Conservation (phyloP, 2,329 filamentous ascomycete genomes). For the Sporothrix humicola region DNA sequence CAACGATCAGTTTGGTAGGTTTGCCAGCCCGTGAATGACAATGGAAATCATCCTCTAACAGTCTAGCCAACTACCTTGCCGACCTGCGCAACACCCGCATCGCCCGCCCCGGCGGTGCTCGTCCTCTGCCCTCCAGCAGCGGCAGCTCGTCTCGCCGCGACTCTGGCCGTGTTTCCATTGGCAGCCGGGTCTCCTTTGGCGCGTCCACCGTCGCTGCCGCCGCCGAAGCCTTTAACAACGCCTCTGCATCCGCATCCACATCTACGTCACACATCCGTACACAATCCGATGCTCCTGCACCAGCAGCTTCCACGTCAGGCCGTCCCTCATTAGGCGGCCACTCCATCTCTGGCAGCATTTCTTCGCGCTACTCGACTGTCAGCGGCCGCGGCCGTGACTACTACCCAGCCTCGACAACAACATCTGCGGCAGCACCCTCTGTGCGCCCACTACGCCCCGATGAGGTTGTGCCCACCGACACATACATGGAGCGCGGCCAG, state of each 20-base stretch:
- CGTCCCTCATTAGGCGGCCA: slow-evolving; percentile 42
- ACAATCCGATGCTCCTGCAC: slow-evolving; percentile 34
- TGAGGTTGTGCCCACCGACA: slow-evolving; percentile 67
- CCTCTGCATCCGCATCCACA: neutral
- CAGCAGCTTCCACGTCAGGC: slow-evolving; percentile 16
- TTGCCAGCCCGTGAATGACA: neutral
- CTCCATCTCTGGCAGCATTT: slow-evolving; percentile 55
- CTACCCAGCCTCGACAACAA: slow-evolving; percentile 47
- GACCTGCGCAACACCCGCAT: slow-evolving; percentile 72
- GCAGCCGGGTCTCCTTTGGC: slow-evolving; percentile 29
- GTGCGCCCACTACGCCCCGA: slow-evolving; percentile 58
- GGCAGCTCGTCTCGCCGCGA: slow-evolving; percentile 40
- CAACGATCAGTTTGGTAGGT: slow-evolving; percentile 64
- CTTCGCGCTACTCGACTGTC: slow-evolving; percentile 57
- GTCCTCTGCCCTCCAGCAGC: slow-evolving; percentile 60
- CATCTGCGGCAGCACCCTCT: neutral
- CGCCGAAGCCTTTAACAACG: neutral
- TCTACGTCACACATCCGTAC: slow-evolving; percentile 39
- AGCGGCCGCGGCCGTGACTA: slow-evolving; percentile 57
- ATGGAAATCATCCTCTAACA: neutral
- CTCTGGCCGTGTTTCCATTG: slow-evolving; percentile 28
- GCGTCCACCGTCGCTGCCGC: slow-evolving; percentile 38
- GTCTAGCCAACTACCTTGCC: slow-evolving; percentile 69
- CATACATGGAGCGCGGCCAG: slow-evolving; percentile 75
- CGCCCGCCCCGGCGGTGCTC: slow-evolving; percentile 71